These are phyloP conservation scores for Actinomucor elegans DNA, from an alignment of 371 early-diverging fungal genomes.

Conservation along the genomic window DNA sequence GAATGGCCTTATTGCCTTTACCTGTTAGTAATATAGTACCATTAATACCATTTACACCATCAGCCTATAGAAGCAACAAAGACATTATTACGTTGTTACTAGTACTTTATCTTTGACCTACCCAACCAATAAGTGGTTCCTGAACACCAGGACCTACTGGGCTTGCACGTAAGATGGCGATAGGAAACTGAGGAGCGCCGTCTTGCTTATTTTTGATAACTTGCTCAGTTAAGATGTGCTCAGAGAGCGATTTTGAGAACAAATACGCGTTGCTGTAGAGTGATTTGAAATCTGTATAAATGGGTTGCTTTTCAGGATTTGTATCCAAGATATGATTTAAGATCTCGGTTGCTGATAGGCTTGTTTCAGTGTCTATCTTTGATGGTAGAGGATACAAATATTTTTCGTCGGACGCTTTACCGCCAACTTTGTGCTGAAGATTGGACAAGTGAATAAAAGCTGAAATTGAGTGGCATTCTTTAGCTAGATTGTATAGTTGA, in stretches of 20 bases:
- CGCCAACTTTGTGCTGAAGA: constrained; percentile 31
- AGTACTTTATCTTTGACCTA: constrained; percentile 12
- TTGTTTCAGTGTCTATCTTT: constrained; percentile 22
- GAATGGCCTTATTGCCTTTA: constrained; percentile 37
- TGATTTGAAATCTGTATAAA: constrained; percentile 2
- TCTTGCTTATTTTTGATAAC: constrained; percentile 33
- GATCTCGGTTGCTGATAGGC: constrained; percentile 28
- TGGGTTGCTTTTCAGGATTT: not conserved
- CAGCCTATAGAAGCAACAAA: constrained; percentile 31
- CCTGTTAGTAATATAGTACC: constrained; percentile 42
- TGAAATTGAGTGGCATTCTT: constrained; percentile 44
- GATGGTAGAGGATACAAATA: constrained; percentile 44
- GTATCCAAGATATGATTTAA: constrained; percentile 8
- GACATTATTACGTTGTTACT: not conserved
- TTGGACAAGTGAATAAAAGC: constrained; percentile 57
- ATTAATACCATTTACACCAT: constrained; percentile 61
- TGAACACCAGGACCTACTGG: constrained; percentile 53
- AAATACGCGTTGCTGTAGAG: constrained; percentile 55
- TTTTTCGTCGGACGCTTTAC: constrained; percentile 34
- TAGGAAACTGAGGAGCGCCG: constrained; percentile 31
- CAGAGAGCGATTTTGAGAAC: constrained; percentile 58
- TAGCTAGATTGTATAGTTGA: constrained; percentile 52
- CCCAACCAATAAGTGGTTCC: constrained; percentile 68
- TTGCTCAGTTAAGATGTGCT: constrained; percentile 51
- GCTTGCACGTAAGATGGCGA: constrained; percentile 55